phyloP scores from a whole-genome alignment of 2,329 filamentous ascomycete species.

The Lachnum nothofagi region DNA sequence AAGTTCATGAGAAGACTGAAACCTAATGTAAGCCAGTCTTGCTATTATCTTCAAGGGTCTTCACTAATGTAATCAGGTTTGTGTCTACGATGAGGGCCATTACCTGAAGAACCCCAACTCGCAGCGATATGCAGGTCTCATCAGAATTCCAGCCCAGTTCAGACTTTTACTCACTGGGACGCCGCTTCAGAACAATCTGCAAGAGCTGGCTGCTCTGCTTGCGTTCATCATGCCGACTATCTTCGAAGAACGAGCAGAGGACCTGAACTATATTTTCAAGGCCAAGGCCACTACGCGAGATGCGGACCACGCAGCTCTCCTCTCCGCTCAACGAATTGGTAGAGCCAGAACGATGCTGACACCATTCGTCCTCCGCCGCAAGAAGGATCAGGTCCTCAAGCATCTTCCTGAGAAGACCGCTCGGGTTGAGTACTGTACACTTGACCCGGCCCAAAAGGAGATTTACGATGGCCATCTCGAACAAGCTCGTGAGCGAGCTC shows the following conservation, averaged over 20 bases:
- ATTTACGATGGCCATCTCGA: constrained; percentile 70
- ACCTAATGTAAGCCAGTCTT: constrained; percentile 39
- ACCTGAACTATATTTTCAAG: constrained; percentile 83
- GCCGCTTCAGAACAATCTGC: constrained; percentile 88
- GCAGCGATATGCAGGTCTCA: constrained; percentile 72
- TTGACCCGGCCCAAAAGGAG: constrained; percentile 65
- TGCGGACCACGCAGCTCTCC: constrained; percentile 71
- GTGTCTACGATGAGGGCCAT: constrained; percentile 90
- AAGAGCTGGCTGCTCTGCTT: constrained; percentile 83
- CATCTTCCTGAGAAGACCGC: constrained; percentile 77
- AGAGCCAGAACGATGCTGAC: constrained; percentile 88
- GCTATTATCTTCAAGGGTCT: background rate
- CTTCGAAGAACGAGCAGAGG: constrained; percentile 70
- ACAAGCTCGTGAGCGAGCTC: constrained; percentile 54
- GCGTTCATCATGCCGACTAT: constrained; percentile 89
- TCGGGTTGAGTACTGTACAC: constrained; percentile 73
- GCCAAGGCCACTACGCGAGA: constrained; percentile 83
- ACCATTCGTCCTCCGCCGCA: constrained; percentile 88
- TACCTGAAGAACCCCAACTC: constrained; percentile 85
- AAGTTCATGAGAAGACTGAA: constrained; percentile 56
- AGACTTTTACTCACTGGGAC: constrained; percentile 85
- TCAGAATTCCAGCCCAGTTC: constrained; percentile 73
- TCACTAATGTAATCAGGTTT: constrained; percentile 26
- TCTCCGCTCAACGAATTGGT: constrained; percentile 81
- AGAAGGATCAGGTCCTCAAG: constrained; percentile 85